These are phyloP conservation scores for Graphilbum fragrans DNA, from an alignment of 2,329 filamentous ascomycete species.

Conservation along the genomic window DNA sequence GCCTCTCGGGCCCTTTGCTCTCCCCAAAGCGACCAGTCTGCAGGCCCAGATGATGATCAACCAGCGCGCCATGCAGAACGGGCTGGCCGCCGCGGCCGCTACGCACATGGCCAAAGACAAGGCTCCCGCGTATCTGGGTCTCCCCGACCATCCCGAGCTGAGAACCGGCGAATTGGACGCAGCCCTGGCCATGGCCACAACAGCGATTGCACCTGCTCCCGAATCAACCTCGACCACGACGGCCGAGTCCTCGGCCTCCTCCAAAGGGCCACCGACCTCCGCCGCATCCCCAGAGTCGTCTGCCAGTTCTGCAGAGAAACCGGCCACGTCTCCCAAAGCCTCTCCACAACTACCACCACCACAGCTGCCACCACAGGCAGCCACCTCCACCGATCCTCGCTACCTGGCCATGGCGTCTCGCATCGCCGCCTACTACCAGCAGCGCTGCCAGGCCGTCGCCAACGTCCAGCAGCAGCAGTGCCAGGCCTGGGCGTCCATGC, in stretches of 20 bases:
- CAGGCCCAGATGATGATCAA: conserved; percentile 6
- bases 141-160: not conserved
- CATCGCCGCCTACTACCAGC: conserved; percentile 35
- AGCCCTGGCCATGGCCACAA: not conserved
- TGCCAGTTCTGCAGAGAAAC: no score
- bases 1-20: no score
- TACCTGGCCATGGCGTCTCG: conserved; percentile 33
- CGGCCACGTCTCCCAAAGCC: no score
- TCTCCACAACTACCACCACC: conserved; percentile 1
- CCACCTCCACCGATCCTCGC: conserved; percentile 21
- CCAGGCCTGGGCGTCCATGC: conserved; percentile 32
- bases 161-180: not conserved
- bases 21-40: conserved; percentile 3
- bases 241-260: no score
- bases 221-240: not conserved
- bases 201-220: not conserved
- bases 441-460: conserved; percentile 32
- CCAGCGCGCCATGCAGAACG: conserved; percentile 1
- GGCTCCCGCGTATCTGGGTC: not conserved
- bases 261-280: no score
- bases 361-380: conserved; percentile 3
- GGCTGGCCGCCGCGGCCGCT: not conserved
- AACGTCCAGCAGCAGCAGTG: conserved; percentile 35
- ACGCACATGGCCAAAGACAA: not conserved
- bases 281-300: no score